These are phyloP conservation scores for Pilatotrama ljubarskyi DNA, from an alignment of 768 basidiomycete genomes.

Conservation along the genomic window DNA sequence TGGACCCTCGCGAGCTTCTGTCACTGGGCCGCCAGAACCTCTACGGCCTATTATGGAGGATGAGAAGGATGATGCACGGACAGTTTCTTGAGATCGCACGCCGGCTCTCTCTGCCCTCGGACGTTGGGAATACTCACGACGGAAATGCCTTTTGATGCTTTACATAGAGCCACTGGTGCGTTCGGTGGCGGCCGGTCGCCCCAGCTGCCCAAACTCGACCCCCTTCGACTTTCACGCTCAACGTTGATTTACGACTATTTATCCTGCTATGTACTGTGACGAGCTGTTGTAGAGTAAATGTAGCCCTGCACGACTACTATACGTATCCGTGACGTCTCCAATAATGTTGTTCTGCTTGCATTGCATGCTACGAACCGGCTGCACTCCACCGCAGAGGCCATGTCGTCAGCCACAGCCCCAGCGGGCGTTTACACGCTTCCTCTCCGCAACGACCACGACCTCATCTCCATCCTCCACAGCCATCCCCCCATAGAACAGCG, in stretches of 20 bases:
- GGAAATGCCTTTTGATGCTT: background rate
- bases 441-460: constrained; percentile 3
- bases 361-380: background rate
- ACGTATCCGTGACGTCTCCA: background rate
- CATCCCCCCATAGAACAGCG: background rate
- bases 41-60: background rate
- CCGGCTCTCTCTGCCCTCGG: background rate
- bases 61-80: background rate
- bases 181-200: too few species aligned
- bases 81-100: background rate
- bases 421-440: background rate
- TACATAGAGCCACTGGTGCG: too few species aligned
- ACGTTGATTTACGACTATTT: background rate
- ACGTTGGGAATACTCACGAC: constrained; percentile 8
- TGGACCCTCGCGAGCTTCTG: too few species aligned
- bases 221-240: background rate
- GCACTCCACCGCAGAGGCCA: background rate
- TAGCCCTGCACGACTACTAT: background rate
- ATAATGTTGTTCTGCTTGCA: background rate
- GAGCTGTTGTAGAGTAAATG: background rate
- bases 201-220: background rate
- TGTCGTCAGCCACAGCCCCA: constrained; percentile 12
- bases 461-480: background rate
- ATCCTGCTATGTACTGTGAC: constrained; percentile 1
- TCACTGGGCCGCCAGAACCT: too few species aligned